Percentiles rank a stretch among this genome's conserved stretches.
Conservation (phyloP, 2,329 filamentous ascomycete genomes). For the Fusarium cyanostomum region DNA sequence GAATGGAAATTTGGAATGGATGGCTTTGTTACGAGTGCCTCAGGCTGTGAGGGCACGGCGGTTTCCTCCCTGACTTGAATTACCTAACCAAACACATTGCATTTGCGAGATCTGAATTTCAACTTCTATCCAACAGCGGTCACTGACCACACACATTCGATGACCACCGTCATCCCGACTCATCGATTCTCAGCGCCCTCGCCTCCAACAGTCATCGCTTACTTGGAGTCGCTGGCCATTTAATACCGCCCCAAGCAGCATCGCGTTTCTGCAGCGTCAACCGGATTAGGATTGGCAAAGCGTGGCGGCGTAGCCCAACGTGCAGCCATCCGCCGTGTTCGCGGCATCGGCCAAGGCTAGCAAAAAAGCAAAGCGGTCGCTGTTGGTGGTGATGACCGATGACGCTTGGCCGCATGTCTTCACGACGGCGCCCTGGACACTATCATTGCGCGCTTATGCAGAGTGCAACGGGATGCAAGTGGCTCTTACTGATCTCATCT, state of each 20-base stretch:
- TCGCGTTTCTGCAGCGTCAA: constrained; percentile 34
- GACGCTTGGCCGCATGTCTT: constrained; percentile 28
- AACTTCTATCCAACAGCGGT: constrained; percentile 14
- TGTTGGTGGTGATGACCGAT: constrained; percentile 31
- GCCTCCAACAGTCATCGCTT: constrained; percentile 17
- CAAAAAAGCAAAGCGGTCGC: constrained; percentile 35
- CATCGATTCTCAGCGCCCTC: not conserved
- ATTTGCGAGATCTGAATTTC: not conserved
- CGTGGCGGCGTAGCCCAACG: constrained; percentile 27
- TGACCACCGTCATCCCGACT: not conserved
- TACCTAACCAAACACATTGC: constrained; percentile 13
- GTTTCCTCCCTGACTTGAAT: constrained; percentile 7
- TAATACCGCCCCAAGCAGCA: constrained; percentile 18
- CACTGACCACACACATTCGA: not conserved
- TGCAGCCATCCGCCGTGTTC: constrained; percentile 17
- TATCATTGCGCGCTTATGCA: constrained; percentile 19
- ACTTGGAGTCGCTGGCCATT: constrained; percentile 10
- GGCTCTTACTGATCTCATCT: constrained; percentile 19
- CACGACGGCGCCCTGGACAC: constrained; percentile 2
- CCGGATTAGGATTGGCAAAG: constrained; percentile 29
- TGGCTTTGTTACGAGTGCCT: constrained; percentile 11
- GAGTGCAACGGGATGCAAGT: constrained; percentile 8
- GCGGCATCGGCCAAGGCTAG: constrained; percentile 8
- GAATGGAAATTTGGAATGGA: constrained; percentile 13
- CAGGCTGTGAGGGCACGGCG: constrained; percentile 14